Conservation (phyloP, 352 stramenopile species). For the Phytophthora constricta region DNA sequence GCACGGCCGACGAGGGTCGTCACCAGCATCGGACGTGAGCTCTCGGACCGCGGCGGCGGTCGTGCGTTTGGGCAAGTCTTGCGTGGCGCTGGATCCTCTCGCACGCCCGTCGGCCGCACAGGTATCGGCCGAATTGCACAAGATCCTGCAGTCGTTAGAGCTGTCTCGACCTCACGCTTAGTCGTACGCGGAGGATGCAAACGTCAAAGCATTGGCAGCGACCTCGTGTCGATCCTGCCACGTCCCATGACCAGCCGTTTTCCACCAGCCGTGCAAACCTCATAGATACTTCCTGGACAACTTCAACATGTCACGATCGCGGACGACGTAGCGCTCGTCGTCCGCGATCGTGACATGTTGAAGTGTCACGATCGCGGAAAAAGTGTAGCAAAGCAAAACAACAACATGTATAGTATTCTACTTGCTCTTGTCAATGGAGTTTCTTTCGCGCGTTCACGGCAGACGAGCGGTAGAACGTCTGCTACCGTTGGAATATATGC, state of each 20-base stretch:
- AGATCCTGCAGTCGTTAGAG: constrained; percentile 29
- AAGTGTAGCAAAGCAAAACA: too few species aligned
- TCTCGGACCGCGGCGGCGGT: constrained; percentile 21
- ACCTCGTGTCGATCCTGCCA: neutral
- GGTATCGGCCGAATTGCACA: constrained; percentile 47
- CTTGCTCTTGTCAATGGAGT: too few species aligned
- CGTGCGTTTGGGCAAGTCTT: constrained; percentile 46
- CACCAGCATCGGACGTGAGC: constrained; percentile 19
- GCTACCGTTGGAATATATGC: too few species aligned
- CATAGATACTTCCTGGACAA: constrained; percentile 35
- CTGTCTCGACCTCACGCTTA: constrained; percentile 13
- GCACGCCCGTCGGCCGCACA: constrained; percentile 50
- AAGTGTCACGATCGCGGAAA: too few species aligned
- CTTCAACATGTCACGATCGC: constrained; percentile 30
- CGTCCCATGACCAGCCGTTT: constrained; percentile 27
- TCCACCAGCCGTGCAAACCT: constrained; percentile 29
- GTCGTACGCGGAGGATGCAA: constrained; percentile 20
- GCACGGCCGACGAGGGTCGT: constrained; percentile 15
- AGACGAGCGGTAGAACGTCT: too few species aligned
- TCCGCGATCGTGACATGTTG: neutral
- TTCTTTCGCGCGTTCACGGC: too few species aligned
- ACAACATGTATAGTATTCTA: too few species aligned
- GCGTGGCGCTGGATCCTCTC: constrained; percentile 50
- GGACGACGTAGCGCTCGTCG: neutral
- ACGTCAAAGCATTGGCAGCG: neutral